A percentile compares a stretch with the other conserved stretches of the same genome.
Evolutionary conservation across 78 protist species (phyloP).

Genomic region (Dictyostelium purpureum): DNA sequence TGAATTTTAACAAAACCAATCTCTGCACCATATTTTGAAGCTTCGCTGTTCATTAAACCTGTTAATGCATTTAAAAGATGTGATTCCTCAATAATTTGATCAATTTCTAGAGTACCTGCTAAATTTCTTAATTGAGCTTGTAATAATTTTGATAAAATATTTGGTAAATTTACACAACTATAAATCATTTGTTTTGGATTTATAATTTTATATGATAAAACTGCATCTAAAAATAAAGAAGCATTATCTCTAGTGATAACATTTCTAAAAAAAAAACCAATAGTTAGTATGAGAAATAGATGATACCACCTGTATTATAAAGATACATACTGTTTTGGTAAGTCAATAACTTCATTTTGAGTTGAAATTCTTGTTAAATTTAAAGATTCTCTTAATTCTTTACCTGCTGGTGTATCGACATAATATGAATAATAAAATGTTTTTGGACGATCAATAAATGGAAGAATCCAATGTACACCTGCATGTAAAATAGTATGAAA

Average conservation of each 20-base stretch:
- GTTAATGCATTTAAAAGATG: neutral
- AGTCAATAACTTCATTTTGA: constrained; percentile 20
- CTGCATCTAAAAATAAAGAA: constrained; percentile 11
- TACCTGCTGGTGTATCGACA: constrained; percentile 4
- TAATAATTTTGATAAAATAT: constrained; percentile 10
- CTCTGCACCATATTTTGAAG: constrained; percentile 11
- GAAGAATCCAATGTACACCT: constrained; percentile 3
- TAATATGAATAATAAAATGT: constrained; percentile 27
- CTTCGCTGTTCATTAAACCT: constrained; percentile 7
- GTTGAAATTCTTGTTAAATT: constrained; percentile 15
- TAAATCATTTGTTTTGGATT: constrained; percentile 28
- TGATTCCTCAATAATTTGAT: constrained; percentile 20
- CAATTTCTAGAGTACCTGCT: constrained; percentile 8
- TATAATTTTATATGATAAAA: constrained; percentile 7
- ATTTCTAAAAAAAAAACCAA: neutral
- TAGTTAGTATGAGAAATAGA: neutral
- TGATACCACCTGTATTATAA: too few species aligned
- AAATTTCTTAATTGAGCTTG: constrained; percentile 20
- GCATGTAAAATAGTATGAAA: constrained; percentile 16
- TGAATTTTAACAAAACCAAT: constrained; percentile 11
- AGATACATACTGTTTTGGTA: constrained; percentile 6
- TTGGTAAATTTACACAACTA: constrained; percentile 22
- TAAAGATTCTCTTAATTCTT: constrained; percentile 9
- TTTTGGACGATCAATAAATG: constrained; percentile 19
- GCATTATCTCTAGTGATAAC: constrained; percentile 29